Evolutionary conservation across 805 yeast species (phyloP).

Genomic region (baker's yeast (Saccharomyces cerevisiae)): DNA sequence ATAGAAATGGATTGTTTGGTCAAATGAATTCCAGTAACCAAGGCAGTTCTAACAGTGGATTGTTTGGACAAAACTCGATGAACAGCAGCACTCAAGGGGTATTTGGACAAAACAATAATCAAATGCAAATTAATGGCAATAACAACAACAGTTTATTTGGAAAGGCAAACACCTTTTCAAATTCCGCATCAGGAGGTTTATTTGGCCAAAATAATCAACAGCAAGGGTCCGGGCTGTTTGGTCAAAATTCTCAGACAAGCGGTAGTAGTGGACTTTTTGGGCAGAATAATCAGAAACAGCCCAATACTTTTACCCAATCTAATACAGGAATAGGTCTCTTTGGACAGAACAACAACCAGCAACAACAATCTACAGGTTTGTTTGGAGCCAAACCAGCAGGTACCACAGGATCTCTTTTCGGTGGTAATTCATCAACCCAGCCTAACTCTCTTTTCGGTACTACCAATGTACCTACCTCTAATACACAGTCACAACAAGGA

Average conservation of each 20-base stretch:
- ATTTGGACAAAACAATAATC: slow-evolving; percentile 32
- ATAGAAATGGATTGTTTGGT: slow-evolving; percentile 30
- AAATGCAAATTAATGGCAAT: background rate
- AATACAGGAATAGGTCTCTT: slow-evolving; percentile 16
- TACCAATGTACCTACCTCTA: background rate
- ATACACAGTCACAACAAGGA: background rate
- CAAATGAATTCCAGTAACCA: slow-evolving; percentile 22
- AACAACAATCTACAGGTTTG: slow-evolving; percentile 18
- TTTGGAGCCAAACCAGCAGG: slow-evolving; percentile 15
- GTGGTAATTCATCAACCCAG: slow-evolving; percentile 8
- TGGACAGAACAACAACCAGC: slow-evolving; percentile 27
- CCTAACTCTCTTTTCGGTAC: background rate
- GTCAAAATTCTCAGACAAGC: slow-evolving; percentile 17
- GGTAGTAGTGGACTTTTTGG: slow-evolving; percentile 30
- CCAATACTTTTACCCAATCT: background rate
- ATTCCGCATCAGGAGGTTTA: slow-evolving; percentile 21
- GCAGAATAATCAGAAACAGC: slow-evolving; percentile 7
- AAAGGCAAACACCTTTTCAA: slow-evolving; percentile 18
- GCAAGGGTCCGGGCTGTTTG: slow-evolving; percentile 13
- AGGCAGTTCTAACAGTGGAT: slow-evolving; percentile 17
- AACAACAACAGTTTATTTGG: background rate
- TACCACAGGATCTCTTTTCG: slow-evolving; percentile 33
- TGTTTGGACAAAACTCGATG: slow-evolving; percentile 28
- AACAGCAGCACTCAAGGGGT: slow-evolving; percentile 20
- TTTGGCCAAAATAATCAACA: slow-evolving; percentile 34